Evolutionary conservation across 116 monocot species (phyloP), one percentile per base, ranked within the genome.

Genomic region (Iris pallida): DNA sequence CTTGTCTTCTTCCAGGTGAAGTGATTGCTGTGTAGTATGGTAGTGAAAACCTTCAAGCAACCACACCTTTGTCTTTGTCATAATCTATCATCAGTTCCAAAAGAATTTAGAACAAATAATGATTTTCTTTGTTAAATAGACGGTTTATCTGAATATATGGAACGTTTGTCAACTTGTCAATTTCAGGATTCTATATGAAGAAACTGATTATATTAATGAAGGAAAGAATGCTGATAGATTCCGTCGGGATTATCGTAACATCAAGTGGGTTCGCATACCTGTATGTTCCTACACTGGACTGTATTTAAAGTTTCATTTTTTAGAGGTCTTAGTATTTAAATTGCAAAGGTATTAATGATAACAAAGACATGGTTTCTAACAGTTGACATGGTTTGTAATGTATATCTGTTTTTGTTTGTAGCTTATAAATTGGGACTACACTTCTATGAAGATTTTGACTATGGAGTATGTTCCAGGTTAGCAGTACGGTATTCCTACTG

Each of bases 191-290:
- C 68, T 98, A 41, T 98, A 98, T 67, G 55, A 98, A 82, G 98
- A 98, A 74, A 98, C 93, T 64, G 90, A 98, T 74, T 98, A 98
- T 63, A 84, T 98, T 49, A 90, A 93, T 81, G 98, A 98, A 88
- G 98, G 90, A 61, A 93, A 85, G 65, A 98, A 98, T 86, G 98
- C 93, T 15, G 98, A 98, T 69, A 98, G 72, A 69, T 98, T 98
- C 65, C 93, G 90, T 53, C 87, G 98, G 20, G 98, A 90, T 88
- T 98, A 90, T 78, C 85, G 98, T 72, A 98, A 98, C 64, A 60
- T 98, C 62, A 98, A 98, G 66, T 98, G 98, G 98, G 98, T 90
- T 65, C 85, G 90, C 8, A 83, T 98, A 69, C 98, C 98, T 56
- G 98, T 98, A 98, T 69, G 93, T 83, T 30, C 30, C 30, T 30